Base-by-base conservation (phyloP, 129 eudicot species). In the Flaveria robusta region DNA sequence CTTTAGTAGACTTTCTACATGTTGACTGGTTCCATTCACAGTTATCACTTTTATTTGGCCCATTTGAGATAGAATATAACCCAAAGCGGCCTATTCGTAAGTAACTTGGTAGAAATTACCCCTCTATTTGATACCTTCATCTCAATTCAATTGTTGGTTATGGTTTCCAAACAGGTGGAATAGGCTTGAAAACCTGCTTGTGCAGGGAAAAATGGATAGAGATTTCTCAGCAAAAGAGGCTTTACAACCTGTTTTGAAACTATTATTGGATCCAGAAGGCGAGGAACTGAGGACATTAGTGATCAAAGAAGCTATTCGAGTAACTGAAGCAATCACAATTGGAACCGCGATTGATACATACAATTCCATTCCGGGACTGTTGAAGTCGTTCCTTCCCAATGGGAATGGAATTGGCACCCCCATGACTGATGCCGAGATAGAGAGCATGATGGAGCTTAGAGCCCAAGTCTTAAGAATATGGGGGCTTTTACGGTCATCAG, bases 201-300 rank as follows among this genome's bases (percentile, higher is more conserved):
- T 76, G 41, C 98, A 94, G 76, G 98, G 98, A 49, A 88, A 78
- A 74, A 81, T 76, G 73, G 97, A 94, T 77, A 76, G 85, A 72
- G 97, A 94, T 83, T 94, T 94, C 77, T 83, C 92, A 62, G 93
- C 92, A 70, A 94, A 94, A 76, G 98, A 94, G 69, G 98, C 98
- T 22, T 72, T 94, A 41, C 98, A 94, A 71, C 97, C 97, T 68
- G 97, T 94, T 78, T 83, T 94, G 81, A 94, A 91, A 84, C 83
- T 94, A 52, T 70, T 94, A 68, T 70, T 91, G 88, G 96, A 84
- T 55, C 90, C 91, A 1, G 98, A 89, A 67, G 98, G 98, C 24
- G 97, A 94, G 83, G 88, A 83, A 54, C 87, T 94, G 9, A 86
- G 98, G 87, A 70, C 71, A 5, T 87, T 94, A 56, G 97, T 94